These are phyloP conservation scores for Zygosaccharomyces bisporus DNA, from an alignment of 805 yeast species.

Conservation along the genomic window DNA sequence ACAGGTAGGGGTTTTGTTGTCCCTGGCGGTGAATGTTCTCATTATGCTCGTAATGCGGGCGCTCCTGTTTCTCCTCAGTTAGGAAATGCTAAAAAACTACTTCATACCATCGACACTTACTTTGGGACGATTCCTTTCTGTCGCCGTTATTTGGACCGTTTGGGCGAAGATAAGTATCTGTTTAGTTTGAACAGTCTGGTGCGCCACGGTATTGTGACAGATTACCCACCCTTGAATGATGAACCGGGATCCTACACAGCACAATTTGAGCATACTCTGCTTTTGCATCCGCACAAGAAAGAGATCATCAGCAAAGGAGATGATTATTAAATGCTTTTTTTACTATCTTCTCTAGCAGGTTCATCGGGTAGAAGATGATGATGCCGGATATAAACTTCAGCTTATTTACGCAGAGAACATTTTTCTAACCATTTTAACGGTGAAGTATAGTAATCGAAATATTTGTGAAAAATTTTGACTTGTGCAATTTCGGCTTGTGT, in stretches of 20 bases:
- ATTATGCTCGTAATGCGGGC: slow-evolving; percentile 67
- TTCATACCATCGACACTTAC: slow-evolving; percentile 66
- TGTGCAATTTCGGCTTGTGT: too few species aligned
- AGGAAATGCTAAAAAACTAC: slow-evolving; percentile 65
- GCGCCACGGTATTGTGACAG: slow-evolving; percentile 82
- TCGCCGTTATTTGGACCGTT: slow-evolving; percentile 85
- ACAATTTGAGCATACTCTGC: slow-evolving; percentile 91
- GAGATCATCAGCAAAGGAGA: slow-evolving; percentile 96
- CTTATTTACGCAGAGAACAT: too few species aligned
- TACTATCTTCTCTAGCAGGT: neutral
- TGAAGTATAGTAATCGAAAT: too few species aligned
- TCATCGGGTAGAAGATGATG: too few species aligned
- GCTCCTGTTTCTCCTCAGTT: slow-evolving; percentile 37
- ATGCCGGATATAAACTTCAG: too few species aligned
- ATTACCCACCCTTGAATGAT: slow-evolving; percentile 90
- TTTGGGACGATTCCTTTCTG: slow-evolving; percentile 97
- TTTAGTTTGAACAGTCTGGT: slow-evolving; percentile 83
- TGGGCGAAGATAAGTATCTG: slow-evolving; percentile 89
- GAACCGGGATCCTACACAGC: slow-evolving; percentile 86
- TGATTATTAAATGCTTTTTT: slow-evolving; percentile 52
- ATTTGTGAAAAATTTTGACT: too few species aligned
- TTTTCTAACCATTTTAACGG: too few species aligned
- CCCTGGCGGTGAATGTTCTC: slow-evolving; percentile 89
- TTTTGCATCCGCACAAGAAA: slow-evolving; percentile 85
- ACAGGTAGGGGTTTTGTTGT: slow-evolving; percentile 92